Base-by-base conservation (phyloP, 345 rosid species). In the Eucalyptus lansdowneana region DNA sequence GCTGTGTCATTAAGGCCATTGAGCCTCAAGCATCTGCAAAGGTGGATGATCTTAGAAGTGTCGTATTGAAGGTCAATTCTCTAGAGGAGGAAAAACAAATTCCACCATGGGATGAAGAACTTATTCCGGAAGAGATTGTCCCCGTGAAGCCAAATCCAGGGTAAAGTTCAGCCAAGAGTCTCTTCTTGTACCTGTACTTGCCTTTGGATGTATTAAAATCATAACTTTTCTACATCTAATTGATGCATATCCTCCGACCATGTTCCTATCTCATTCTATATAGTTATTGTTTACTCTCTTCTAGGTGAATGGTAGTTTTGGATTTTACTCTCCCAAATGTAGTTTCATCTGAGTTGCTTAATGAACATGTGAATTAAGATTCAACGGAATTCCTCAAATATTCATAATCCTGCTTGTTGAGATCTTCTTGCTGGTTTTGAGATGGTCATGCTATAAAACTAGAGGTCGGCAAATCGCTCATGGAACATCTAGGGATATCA, bases 81-180 rank as follows among this genome's bases (percentile, higher is more conserved):
- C 94, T 95, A 87, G 99, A 96, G 92, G 93, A 93, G 87, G 96
- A 90, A 91, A 89, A 91, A 87, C 90, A 88, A 89, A 95, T 97
- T 91, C 87, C 95, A 93, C 96, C 96, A 58, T 97, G 99, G 99
- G 96, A 94, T 89, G 98, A 96, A 60, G 99, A 97, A 93, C 91
- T 92, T 76, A 94, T 96, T 89, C 99, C 99, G 31, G 98, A 96
- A 93, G 98, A 96, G 93, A 93, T 97, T 90, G 97, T 97, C 80
- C 89, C 51, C 85, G 89, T 90, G 89, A 95, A 93, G 92, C 98
- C 99, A 92, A 93, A 65, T 90, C 95, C 95, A 50, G 99, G 99
- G 98, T 97, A 94, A 92, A 90, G 80, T 91, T 89, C 42, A 56
- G 87, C 58, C 49, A 90, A 50, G 90, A 87, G 50, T 80, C 67